Conservation (phyloP, 83 land plant genomes). For the Larix sibirica region DNA sequence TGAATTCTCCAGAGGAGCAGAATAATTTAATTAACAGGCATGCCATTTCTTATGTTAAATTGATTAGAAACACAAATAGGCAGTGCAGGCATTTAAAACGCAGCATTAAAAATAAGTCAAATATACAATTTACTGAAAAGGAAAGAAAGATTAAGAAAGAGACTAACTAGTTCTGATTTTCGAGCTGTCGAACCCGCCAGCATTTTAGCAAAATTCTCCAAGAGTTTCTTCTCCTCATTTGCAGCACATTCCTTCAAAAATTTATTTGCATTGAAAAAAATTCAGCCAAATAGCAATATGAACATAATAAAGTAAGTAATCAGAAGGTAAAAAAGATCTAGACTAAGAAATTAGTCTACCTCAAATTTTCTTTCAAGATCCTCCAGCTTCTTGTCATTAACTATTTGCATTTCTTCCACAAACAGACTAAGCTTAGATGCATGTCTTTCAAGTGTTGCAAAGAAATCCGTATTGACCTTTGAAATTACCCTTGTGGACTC, state of each 20-base stretch:
- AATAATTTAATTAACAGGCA: too few species aligned
- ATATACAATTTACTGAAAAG: too few species aligned
- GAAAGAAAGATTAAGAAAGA: neutral
- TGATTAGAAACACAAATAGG: too few species aligned
- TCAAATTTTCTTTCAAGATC: constrained; percentile 73
- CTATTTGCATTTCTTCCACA: constrained; percentile 52
- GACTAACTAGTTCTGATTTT: constrained; percentile 62
- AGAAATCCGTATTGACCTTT: constrained; percentile 43
- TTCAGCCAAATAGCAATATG: too few species aligned
- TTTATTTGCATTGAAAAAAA: too few species aligned
- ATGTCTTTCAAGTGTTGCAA: constrained; percentile 54
- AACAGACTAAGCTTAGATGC: constrained; percentile 44
- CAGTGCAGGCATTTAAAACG: too few species aligned
- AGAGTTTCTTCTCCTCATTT: constrained; percentile 56
- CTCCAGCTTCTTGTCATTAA: constrained; percentile 48
- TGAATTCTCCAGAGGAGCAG: too few species aligned
- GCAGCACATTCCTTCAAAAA: constrained; percentile 67
- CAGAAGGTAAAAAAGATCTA: neutral
- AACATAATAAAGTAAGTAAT: neutral
- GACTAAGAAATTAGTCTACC: constrained; percentile 23
- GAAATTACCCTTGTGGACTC: constrained; percentile 64
- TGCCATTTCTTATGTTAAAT: too few species aligned
- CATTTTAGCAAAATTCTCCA: constrained; percentile 73
- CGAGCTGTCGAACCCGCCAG: constrained; percentile 70
- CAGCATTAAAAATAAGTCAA: too few species aligned